Base-by-base conservation (phyloP, 2,329 filamentous ascomycete genomes). In the Beauveria medogensis region DNA sequence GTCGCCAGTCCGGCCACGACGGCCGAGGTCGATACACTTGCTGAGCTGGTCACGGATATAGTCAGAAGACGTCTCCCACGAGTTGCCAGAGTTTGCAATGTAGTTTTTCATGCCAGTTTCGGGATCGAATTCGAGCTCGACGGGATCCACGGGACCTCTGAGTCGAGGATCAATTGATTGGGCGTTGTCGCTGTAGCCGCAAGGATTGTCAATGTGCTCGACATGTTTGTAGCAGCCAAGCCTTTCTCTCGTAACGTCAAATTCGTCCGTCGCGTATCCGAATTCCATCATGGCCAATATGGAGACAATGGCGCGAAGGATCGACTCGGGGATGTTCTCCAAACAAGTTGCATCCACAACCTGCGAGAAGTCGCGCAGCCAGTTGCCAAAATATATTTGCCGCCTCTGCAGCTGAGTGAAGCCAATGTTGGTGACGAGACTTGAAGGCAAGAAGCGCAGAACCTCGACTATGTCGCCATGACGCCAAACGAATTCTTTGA, bases 31-130 rank as follows among this genome's bases (percentile, higher is more conserved):
- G 60, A 92, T 88, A 69, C 86, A 84, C 57, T 87, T 82, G 16
- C 78, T 77, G 61, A 92, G 75, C 65, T 88, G 89, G 72, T 83
- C 87, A 65, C 84, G 85, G 63, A 95, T 80, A 67, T 92, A 96
- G 47, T 89, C 91, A 6, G 88, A 78, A 64, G 91, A 94, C 4
- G 92, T 97, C 1, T 91, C 90, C 88, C 91, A 96, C 30, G 84
- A 82, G 3, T 68, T 63, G 5, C 90, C 89, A 10, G 77, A 78
- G 68, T 95, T 96, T 61, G 92, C 88, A 65, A 97, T 96, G 73
- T 97, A 97, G 71, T 96, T 96, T 75, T 96, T 96, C 92, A 97
- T 95, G 34, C 91, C 91, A 0, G 89, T 91, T 8, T 82, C 75
- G 12, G 76, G 77, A 67, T 92, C 89, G 62, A 92, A 81, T 61